Evolutionary conservation across 805 yeast species (phyloP), one percentile per base, ranked within the genome.

Genomic region (Saccharomycopsis schoenii): DNA sequence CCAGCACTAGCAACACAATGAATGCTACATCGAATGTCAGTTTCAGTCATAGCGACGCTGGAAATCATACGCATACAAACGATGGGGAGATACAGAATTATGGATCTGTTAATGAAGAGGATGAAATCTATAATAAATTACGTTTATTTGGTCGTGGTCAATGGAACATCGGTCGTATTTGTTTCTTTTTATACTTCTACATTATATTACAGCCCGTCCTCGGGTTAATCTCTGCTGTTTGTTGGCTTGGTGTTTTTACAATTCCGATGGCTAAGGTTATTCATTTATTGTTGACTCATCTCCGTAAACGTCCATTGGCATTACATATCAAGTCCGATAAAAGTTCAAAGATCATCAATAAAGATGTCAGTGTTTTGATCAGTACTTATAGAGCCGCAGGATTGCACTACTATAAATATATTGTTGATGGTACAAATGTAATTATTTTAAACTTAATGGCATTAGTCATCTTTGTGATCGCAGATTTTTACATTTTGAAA

Each of bases 361-460:
- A 70, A 34, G 75, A 79, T 56, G 77, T 83, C 56, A 80, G 82
- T 67, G 83, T 94, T 61, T 73, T 94, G 57, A 77, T 94, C 50
- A 91, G 97, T 73, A 92, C 98, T 0, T 93, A 90, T 74, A 82
- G 98, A 69, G 89, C 96, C 60, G 84, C 90, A 65, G 98, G 98
- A 1, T 80, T 83, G 71, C 97, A 91, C 71, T 94, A 94, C 74
- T 94, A 92, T 77, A 94, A 94, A 76, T 92, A 89, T 72, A 94
- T 99, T 0, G 89, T 94, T 56, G 97, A 89, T 66, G 99, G 99
- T 62, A 92, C 97, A 1, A 93, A 94, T 72, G 88, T 93, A 61
- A 88, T 94, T 67, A 87, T 94, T 70, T 85, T 94, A 74, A 94
- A 94, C 69, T 75, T 94, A 73, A 79, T 89, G 69, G 80, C 83